Evolutionary conservation across 306 rosid species (phyloP).

Genomic region (apple (Malus domestica)): ASM211411v1 NC_041791.1:34684501-34685000

Average conservation of each 20-base stretch:
- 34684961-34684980: conserved; percentile 38
- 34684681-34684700: background rate
- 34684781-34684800: conserved; percentile 90
- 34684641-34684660: background rate
- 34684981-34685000: conserved; percentile 74
- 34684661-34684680: conserved; percentile 3
- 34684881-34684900: conserved; percentile 55
- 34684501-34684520: background rate
- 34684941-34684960: background rate
- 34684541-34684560: background rate
- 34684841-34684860: conserved; percentile 82
- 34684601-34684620: background rate
- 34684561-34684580: background rate
- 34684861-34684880: conserved; percentile 53
- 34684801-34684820: conserved; percentile 84
- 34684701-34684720: background rate
- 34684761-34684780: conserved; percentile 60
- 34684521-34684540: background rate
- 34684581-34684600: background rate
- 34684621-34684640: background rate
- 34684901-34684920: conserved; percentile 8
- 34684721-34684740: background rate
- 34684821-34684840: conserved; percentile 80
- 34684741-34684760: conserved; percentile 13
- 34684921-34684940: conserved; percentile 19